A percentile compares a stretch with the other conserved stretches of the same genome.
phyloP scores from a whole-genome alignment of 176 grass and related monocot genomes.

The Dactylis glomerata region DNA sequence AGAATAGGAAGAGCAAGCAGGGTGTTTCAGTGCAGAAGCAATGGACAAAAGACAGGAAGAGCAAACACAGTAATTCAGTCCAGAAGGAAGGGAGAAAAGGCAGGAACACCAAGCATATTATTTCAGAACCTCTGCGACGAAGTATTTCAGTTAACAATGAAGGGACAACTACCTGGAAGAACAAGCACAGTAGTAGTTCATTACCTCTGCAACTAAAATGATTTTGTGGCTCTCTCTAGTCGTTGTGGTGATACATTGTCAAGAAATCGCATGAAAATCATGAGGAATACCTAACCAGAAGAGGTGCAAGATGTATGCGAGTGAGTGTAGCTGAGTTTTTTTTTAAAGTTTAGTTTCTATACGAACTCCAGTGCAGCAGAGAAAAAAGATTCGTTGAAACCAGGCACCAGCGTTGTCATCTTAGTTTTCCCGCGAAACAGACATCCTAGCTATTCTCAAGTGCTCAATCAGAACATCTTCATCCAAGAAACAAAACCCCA shows the following conservation, averaged over 20 bases:
- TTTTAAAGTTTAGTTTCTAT: background rate
- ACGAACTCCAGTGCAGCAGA: background rate
- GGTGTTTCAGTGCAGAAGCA: background rate
- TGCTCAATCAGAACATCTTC: background rate
- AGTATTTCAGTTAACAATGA: background rate
- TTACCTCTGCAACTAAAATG: background rate
- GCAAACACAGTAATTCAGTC: constrained; percentile 17
- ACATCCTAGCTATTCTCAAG: background rate
- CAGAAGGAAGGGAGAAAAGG: constrained; percentile 35
- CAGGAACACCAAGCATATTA: background rate
- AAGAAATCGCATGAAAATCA: background rate
- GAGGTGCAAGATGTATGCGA: background rate
- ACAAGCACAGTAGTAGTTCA: background rate
- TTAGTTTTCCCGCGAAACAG: background rate
- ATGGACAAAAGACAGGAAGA: background rate
- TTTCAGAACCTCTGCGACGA: background rate
- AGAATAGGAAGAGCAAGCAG: background rate
- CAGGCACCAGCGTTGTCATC: background rate
- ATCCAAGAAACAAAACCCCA: background rate
- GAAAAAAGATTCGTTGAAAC: background rate
- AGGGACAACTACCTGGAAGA: background rate
- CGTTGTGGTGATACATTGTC: background rate
- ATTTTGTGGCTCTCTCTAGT: background rate
- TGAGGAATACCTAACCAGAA: background rate
- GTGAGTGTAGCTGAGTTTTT: background rate